Evolutionary conservation across 768 basidiomycete genomes (phyloP), one percentile per base, ranked within the genome.

Genomic region (Lactarius deliciosus): DNA sequence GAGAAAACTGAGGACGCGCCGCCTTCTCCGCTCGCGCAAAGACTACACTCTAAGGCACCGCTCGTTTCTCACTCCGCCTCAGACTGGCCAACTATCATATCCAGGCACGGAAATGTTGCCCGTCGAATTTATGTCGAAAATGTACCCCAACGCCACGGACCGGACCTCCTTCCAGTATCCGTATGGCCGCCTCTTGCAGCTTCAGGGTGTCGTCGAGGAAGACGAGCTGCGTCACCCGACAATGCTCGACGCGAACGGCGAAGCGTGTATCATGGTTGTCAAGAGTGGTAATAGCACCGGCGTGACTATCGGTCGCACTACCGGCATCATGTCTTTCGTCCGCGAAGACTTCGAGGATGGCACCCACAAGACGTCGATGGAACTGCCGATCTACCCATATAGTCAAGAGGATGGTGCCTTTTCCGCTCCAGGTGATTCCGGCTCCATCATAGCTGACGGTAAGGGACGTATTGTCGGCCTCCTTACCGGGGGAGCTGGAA

Each of bases 281-380:
- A 76, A 76, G 63, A 72, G 64, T 62, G 73, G 75, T 36, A 8
- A 15, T 40, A 60, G 59, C 28, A 76, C 75, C 5, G 65, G 66
- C 9, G 36, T 63, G 53, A 76, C 75, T 25, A 36, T 76, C 18
- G 73, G 75, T 47, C 69, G 72, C 30, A 62, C 40, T 11, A 73
- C 63, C 54, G 70, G 73, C 11, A 41, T 75, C 25, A 38, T 68
- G 54, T 76, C 75, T 16, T 61, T 71, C 63, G 32, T 65, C 38
- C 68, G 72, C 28, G 36, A 57, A 11, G 71, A 73, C 64, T 16
- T n/a, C 40, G 57, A 62, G 15, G 0, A 68, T 32, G 64, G 63
- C 53, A 64, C 58, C 43, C 50, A 11, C 10, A 18, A 59, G 28
- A 68, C 67, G 16, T 69, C 70, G 9, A 72, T 71, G 57, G 60